Evolutionary conservation across 495 filamentous ascomycete species (phyloP), one percentile per base, ranked within the genome.

Genomic region (Aspergillus taichungensis): DNA sequence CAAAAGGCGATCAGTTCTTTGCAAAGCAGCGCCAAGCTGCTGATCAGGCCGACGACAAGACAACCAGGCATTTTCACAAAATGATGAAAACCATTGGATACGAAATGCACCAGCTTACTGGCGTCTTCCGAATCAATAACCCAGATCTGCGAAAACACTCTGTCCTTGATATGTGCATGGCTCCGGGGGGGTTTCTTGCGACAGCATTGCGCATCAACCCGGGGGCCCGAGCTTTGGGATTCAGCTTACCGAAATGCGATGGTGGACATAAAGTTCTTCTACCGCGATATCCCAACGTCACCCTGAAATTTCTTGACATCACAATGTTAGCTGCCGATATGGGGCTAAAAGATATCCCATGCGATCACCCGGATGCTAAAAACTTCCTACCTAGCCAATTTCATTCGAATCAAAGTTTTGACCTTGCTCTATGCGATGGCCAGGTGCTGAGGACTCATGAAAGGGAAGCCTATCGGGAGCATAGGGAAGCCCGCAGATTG

Each of bases 371-470:
- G 0, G 75, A 79, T 10, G 48, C 47, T 1, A 30, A 10, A 0
- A 56, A 56, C 2, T 79, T 80, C 50, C 48, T 68, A 3, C 50
- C 53, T 1, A 30, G 43, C 2, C 46, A 56, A 27, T 43, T 61
- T 28, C 24, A 32, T 0, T 28, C 18, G 27, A 45, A 55, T 0
- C 36, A 65, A 9, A 8, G 30, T 0, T 82, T 78, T 50, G 67
- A 81, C 43, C 63, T 82, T 2, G 61, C 76, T 9, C 55, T 83
- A 33, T 81, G 76, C 54, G 77, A 82, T 47, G 76, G 77, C 1
- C 71, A 80, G 31, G 72, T 76, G 2, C 59, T 78, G 10, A 54
- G 76, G 11, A 69, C 53, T 0, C 76, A 81, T 14, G 18, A 53
- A 33, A 53, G 71, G 13, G 59, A 63, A 18, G 38, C 48, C 28